These are phyloP conservation scores for Chlamydomonas asymmetrica DNA, from an alignment of 139 green algal genomes.

Conservation along the genomic window DNA sequence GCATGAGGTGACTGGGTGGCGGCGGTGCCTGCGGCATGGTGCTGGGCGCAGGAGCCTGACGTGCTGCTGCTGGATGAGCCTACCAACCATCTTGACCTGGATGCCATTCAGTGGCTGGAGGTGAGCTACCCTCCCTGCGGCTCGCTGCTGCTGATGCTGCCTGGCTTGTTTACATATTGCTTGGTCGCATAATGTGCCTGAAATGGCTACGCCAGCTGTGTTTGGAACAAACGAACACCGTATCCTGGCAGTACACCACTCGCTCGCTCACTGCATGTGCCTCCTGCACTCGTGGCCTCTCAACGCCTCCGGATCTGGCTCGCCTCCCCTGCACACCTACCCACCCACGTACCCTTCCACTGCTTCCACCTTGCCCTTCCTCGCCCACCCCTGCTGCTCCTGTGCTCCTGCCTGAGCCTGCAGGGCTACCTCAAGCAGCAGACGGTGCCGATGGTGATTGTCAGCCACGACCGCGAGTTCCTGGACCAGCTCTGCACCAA, in stretches of 20 bases:
- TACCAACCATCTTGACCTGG: conserved; percentile 98
- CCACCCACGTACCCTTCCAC: neutral
- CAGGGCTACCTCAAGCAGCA: conserved; percentile 62
- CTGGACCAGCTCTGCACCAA: conserved; percentile 86
- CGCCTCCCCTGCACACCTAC: neutral
- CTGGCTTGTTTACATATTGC: too few relatives aligned
- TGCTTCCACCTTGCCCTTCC: neutral
- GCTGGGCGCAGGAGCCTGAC: conserved; percentile 86
- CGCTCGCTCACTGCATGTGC: too few relatives aligned
- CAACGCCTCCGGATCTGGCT: too few relatives aligned
- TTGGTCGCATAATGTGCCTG: too few relatives aligned
- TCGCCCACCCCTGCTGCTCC: too few relatives aligned
- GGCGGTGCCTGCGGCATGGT: too few relatives aligned
- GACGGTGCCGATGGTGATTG: conserved; percentile 93
- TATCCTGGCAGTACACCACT: too few relatives aligned
- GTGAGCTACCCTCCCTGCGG: conserved; percentile 4
- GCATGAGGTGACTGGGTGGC: too few relatives aligned
- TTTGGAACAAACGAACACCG: too few relatives aligned
- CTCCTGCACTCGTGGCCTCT: too few relatives aligned
- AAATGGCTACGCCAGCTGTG: neutral
- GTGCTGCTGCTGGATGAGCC: conserved; percentile 96
- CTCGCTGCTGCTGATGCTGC: conserved; percentile 3
- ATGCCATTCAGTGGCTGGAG: conserved; percentile 98
- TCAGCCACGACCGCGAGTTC: conserved; percentile 97
- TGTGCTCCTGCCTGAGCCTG: conserved; percentile 12